Conservation (phyloP, 495 filamentous ascomycete species). For the Lasiosphaeria ovina region DNA sequence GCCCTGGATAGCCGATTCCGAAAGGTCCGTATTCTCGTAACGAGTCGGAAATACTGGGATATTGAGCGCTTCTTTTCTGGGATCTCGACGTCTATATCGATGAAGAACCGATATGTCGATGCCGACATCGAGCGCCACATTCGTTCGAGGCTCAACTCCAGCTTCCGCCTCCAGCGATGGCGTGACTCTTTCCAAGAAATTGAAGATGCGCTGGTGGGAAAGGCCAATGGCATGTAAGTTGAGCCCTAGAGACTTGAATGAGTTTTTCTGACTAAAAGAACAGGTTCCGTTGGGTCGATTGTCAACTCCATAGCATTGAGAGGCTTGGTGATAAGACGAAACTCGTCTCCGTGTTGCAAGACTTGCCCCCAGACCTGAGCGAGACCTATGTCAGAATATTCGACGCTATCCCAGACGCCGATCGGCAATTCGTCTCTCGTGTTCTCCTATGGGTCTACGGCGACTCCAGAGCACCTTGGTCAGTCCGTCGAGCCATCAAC, state of each 20-base stretch:
- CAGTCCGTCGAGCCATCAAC: no score
- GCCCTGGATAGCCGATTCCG: slow-evolving; percentile 29
- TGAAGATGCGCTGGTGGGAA: slow-evolving; percentile 7
- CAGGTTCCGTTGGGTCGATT: slow-evolving; percentile 45
- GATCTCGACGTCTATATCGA: slow-evolving; percentile 9
- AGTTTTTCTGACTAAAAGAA: neutral
- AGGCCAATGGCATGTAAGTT: neutral
- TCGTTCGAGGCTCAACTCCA: slow-evolving; percentile 26
- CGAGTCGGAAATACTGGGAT: slow-evolving; percentile 42
- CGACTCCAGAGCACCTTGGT: neutral
- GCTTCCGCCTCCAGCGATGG: slow-evolving; percentile 24
- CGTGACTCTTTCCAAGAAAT: slow-evolving; percentile 23
- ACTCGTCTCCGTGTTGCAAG: slow-evolving; percentile 23
- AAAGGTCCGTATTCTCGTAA: slow-evolving; percentile 38
- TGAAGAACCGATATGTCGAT: slow-evolving; percentile 35
- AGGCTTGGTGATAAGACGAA: slow-evolving; percentile 21
- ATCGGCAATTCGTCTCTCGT: slow-evolving; percentile 27
- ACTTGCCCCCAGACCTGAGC: slow-evolving; percentile 38
- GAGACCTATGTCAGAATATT: slow-evolving; percentile 41
- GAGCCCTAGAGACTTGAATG: slow-evolving; percentile 7
- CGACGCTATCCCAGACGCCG: slow-evolving; percentile 20
- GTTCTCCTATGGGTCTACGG: slow-evolving; percentile 10
- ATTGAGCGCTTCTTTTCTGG: slow-evolving; percentile 28
- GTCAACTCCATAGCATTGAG: slow-evolving; percentile 41
- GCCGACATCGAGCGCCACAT: slow-evolving; percentile 30